Percentiles rank a stretch among this genome's conserved stretches.
phyloP scores from a whole-genome alignment of 1,284 basidiomycete species.

The Boletus mariae region DNA sequence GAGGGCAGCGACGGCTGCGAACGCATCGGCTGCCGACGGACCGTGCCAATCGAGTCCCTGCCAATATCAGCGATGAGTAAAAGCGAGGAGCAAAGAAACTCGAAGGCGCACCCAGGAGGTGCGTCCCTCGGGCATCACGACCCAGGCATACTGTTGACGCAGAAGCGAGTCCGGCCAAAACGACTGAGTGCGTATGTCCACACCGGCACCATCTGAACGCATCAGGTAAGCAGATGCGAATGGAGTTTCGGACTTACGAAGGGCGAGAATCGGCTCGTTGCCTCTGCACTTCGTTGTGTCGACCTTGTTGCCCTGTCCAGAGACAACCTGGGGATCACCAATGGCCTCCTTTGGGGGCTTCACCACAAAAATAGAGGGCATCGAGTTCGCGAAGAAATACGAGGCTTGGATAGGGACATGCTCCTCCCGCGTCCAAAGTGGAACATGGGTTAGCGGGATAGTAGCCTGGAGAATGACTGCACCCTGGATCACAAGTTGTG shows the following conservation, averaged over 20 bases:
- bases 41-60: constrained; percentile 88
- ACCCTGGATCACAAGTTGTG: not conserved
- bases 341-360: constrained; percentile 46
- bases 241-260: constrained; percentile 49
- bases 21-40: constrained; percentile 62
- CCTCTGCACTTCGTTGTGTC: constrained; percentile 11
- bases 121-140: constrained; percentile 67
- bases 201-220: constrained; percentile 68
- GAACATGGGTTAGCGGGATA: constrained; percentile 44
- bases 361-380: constrained; percentile 55
- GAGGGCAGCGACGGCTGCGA: constrained; percentile 53
- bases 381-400: constrained; percentile 53
- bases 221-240: constrained; percentile 2
- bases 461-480: constrained; percentile 22
- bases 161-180: constrained; percentile 64
- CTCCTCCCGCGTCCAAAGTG: constrained; percentile 36
- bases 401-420: constrained; percentile 48
- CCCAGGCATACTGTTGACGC: constrained; percentile 59
- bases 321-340: constrained; percentile 1
- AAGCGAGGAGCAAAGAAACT: not conserved
- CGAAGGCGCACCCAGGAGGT: constrained; percentile 61
- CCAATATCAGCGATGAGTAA: not conserved
- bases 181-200: constrained; percentile 52
- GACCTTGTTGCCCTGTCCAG: not conserved
- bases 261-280: constrained; percentile 59